phyloP scores from a whole-genome alignment of 495 filamentous ascomycete genomes.

The Penicillium malachiteum region DNA sequence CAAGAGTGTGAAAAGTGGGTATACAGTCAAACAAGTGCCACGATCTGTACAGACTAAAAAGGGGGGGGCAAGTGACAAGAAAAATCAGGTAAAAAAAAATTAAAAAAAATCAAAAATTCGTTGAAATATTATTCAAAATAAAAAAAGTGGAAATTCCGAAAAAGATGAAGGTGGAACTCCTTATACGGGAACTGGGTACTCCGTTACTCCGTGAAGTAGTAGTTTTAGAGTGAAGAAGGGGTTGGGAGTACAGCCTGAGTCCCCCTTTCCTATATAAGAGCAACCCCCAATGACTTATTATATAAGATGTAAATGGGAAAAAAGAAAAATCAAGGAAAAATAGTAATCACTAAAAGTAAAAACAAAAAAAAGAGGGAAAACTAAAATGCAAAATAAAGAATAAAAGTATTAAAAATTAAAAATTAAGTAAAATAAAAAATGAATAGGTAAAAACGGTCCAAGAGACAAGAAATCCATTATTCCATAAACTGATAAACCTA shows the following conservation, averaged over 20 bases:
- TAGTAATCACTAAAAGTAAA: background rate
- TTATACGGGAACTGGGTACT: too few relatives aligned
- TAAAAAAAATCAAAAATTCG: slow-evolving; percentile 10
- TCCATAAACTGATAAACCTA: background rate
- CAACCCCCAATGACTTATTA: too few relatives aligned
- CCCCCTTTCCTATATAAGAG: too few relatives aligned
- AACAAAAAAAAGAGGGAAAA: background rate
- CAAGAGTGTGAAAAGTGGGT: slow-evolving; percentile 32
- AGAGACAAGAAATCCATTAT: background rate
- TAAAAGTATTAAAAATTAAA: slow-evolving; percentile 3
- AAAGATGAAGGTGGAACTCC: background rate
- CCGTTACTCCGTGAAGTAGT: too few relatives aligned
- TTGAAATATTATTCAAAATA: slow-evolving; percentile 4
- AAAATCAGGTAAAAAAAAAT: slow-evolving; percentile 3
- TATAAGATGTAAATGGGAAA: background rate
- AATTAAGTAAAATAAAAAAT: background rate
- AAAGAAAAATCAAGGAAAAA: slow-evolving; percentile 4
- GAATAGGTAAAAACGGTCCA: background rate
- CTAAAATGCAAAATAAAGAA: background rate
- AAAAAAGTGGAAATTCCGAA: slow-evolving; percentile 8
- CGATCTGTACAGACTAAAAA: slow-evolving; percentile 17
- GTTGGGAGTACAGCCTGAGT: too few relatives aligned
- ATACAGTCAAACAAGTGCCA: slow-evolving; percentile 26
- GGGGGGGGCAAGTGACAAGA: slow-evolving; percentile 3
- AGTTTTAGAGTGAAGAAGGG: too few relatives aligned